A percentile compares a stretch with the other conserved stretches of the same genome.
Conservation (phyloP, 306 rosid species). For the Pyrus bretschneideri region DNA sequence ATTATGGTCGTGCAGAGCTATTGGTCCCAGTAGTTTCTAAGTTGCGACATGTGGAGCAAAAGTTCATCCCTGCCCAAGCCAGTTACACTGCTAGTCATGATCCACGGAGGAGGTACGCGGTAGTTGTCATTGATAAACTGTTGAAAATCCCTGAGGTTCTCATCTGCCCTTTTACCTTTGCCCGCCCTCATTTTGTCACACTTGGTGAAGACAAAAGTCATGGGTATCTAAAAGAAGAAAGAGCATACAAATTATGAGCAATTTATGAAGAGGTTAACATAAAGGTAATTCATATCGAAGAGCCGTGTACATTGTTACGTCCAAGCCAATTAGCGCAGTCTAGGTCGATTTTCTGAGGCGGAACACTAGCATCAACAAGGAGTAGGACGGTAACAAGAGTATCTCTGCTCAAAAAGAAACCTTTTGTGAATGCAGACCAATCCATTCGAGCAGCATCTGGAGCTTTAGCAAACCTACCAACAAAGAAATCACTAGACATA, state of each 20-base stretch:
- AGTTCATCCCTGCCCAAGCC: slow-evolving; percentile 88
- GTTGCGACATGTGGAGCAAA: slow-evolving; percentile 81
- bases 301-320: slow-evolving; percentile 58
- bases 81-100: slow-evolving; percentile 88
- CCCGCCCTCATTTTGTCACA: slow-evolving; percentile 73
- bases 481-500: too few relatives aligned
- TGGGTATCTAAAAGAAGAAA: slow-evolving; percentile 55
- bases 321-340: slow-evolving; percentile 98
- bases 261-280: background rate
- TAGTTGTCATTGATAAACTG: slow-evolving; percentile 63
- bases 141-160: slow-evolving; percentile 71
- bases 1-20: background rate
- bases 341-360: slow-evolving; percentile 83
- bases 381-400: slow-evolving; percentile 76
- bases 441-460: slow-evolving; percentile 74
- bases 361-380: slow-evolving; percentile 89
- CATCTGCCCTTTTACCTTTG: slow-evolving; percentile 78
- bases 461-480: slow-evolving; percentile 69
- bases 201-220: slow-evolving; percentile 86
- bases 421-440: slow-evolving; percentile 91
- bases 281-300: background rate
- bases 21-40: slow-evolving; percentile 93
- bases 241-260: background rate
- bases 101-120: slow-evolving; percentile 79
- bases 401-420: slow-evolving; percentile 70